Base-by-base conservation (phyloP, 1,284 basidiomycete genomes). In the Flammula alnicola region DNA sequence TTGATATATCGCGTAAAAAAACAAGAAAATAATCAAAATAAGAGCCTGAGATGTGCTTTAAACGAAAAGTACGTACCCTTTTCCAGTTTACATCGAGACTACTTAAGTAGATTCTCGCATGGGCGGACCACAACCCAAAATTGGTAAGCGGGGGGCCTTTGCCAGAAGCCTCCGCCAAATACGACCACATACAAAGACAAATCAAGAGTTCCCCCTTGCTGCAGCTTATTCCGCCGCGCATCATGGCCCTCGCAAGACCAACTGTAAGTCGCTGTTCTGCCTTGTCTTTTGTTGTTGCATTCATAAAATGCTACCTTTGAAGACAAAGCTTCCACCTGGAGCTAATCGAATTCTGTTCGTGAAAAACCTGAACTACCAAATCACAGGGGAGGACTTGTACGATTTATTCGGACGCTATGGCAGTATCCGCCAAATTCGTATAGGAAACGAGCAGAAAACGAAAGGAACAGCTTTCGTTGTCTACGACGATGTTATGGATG, bases 371-470 rank as follows among this genome's bases (percentile, higher is more conserved):
- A 96, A 95, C 72, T 99, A 98, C 75, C 88, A 89, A 69, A 98
- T 96, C 60, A 91, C 86, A 35, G 95, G 94, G 39, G 87, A 94
- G 51, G 95, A 98, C 69, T 73, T 98, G 56, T 98, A 98, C 71
- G 96, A 99, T 72, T 79, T 99, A 51, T 99, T 99, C 65, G 96
- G 95, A 47, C 91, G 94, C 55, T 99, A 99, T 75, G 96, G 96
- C 35, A 92, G 92, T 58, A 94, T 99, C 63, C 87, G 96, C 35
- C 96, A 99, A 71, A 89, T 99, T 59, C 84, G 96, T 47, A 84
- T 98, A 58, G 96, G 96, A 38, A 95, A 86, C 59, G 92, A 95
- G 63, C 76, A 81, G 50, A 98, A 98, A 74, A 92, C 94, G 22
- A 93, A 91, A 63, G 96, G 96, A 16, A 98, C 96, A 9, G 97